A percentile compares a stretch with the other conserved stretches of the same genome.
These are phyloP conservation scores for Diplocarpon mali DNA, from an alignment of 2,329 filamentous ascomycete species.

Conservation along the genomic window DNA sequence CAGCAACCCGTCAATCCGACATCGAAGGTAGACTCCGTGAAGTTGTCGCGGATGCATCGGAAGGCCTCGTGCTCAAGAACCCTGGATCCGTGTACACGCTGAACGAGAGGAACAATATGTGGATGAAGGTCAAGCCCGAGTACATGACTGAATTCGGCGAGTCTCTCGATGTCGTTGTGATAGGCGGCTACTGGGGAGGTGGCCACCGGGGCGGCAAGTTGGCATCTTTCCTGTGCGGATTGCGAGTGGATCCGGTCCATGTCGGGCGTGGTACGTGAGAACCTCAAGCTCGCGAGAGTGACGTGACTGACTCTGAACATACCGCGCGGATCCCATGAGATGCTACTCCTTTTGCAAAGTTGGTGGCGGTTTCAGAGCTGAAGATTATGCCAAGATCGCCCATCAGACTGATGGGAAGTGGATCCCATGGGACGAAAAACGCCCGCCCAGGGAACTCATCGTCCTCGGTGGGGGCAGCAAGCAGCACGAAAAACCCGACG, in stretches of 20 bases:
- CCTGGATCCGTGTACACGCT: slow-evolving; percentile 76
- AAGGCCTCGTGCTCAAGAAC: slow-evolving; percentile 90
- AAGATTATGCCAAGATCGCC: slow-evolving; percentile 74
- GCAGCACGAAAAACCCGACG: slow-evolving; percentile 68
- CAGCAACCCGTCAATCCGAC: slow-evolving; percentile 54
- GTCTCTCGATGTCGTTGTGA: slow-evolving; percentile 76
- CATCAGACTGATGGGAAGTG: slow-evolving; percentile 88
- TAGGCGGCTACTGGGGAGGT: slow-evolving; percentile 88
- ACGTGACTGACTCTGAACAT: no score
- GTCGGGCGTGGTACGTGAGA: slow-evolving; percentile 32
- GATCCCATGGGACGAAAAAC: slow-evolving; percentile 69
- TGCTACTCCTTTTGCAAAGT: slow-evolving; percentile 97
- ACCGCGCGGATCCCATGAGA: slow-evolving; percentile 50
- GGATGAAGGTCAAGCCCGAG: slow-evolving; percentile 98
- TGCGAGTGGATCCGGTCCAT: slow-evolving; percentile 63
- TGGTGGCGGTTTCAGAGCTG: slow-evolving; percentile 78
- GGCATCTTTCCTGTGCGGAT: slow-evolving; percentile 82
- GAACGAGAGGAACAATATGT: slow-evolving; percentile 86
- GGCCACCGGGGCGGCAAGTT: slow-evolving; percentile 73
- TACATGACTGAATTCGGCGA: slow-evolving; percentile 97
- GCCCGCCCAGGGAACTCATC: slow-evolving; percentile 67
- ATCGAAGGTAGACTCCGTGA: slow-evolving; percentile 72
- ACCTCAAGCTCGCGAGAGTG: no score
- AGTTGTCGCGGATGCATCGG: slow-evolving; percentile 76
- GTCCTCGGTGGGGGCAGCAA: slow-evolving; percentile 69